Base-by-base conservation (phyloP, 495 filamentous ascomycete species). In the Penicillium desertorum region DNA sequence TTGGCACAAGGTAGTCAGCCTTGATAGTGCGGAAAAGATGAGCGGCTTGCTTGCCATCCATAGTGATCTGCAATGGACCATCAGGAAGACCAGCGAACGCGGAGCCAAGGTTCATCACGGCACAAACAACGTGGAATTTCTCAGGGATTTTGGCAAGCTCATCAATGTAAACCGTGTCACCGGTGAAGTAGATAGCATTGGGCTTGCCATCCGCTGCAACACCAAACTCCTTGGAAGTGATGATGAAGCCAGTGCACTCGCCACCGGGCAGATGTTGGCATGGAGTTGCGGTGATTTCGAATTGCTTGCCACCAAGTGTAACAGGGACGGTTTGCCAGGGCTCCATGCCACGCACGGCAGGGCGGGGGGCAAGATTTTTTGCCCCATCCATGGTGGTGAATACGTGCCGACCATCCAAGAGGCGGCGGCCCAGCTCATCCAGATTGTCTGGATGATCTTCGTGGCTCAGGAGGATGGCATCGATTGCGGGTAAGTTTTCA, bases 391-490 rank as follows among this genome's bases (percentile, higher is more conserved):
- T 30, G 0, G 81, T 84, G 0, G 81, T 83, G 16, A 84, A 65
- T 10, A 83, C 78, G 5, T 51, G 64, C 9, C 78, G 76, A 7
- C 79, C 80, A 48, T 83, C 66, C 25, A 84, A 73, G 0, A 81
- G 66, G 4, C 56, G 66, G 19, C 71, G 71, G 8, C 71, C 71
- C 2, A 66, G 51, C 14, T 70, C 67, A 36, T 84, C 80, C 0
- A 84, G 71, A 58, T 82, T 84, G 55, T 83, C 80, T 0, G 71
- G 70, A 54, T 84, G 80, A 61, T 83, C 80, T 66, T 83, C 81
- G 54, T 84, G 79, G 62, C 76, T 78, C 14, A 84, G 71, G 6
- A 84, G 69, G 3, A 84, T 64, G 12, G 74, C 78, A 30, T 82
- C 80, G 57, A 83, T 80, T 7, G 64, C 64, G 1, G 81, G 81